Base-by-base conservation (phyloP, 352 stramenopile genomes). In the Pythium aristosporum region DNA sequence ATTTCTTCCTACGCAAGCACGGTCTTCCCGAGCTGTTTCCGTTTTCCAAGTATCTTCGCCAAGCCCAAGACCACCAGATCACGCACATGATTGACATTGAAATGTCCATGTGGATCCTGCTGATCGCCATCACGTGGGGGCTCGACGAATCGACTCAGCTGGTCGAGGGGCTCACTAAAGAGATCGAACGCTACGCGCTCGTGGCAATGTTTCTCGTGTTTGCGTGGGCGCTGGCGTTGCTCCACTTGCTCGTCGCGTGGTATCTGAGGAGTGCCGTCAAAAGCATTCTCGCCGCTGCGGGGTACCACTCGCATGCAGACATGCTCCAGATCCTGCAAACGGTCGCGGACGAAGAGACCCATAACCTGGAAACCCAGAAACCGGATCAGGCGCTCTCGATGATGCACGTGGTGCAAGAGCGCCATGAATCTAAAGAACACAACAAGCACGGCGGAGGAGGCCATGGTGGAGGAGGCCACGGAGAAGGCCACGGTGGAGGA, bases 81-180 rank as follows among this genome's bases (percentile, higher is more conserved):
- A 85, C 76, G 32, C 77, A 92, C 61, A 82, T 92, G 71, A 86
- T 90, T 43, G 77, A 90, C 25, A 75, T 92, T 3, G 71, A 89
- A 44, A 78, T 84, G 20, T 81, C 77, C 10, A 88, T 79, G 68
- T 91, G 58, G 65, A 50, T 67, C 25, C 18, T 71, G 34, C 32
- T 71, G 15, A 50, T 71, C 36, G n/a, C 61, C 11, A 25, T 70
- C 42, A 56, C 63, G 49, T 70, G 63, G 63, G n/a, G n/a, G 12
- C 48, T 69, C 1, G 54, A 68, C 28, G 48, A 44, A 28, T 63
- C 51, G 18, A 57, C 52, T 2, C 34, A 62, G 34, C 36, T 68
- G 43, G 37, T 57, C 39, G 60, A 60, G 28, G 34, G 48, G 32
- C n/a, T 62, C 20, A 18, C 62, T 36, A 43, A 63, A 44, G 39